phyloP scores from a whole-genome alignment of 2,329 filamentous ascomycete genomes.

The Botrytis porri region DNA sequence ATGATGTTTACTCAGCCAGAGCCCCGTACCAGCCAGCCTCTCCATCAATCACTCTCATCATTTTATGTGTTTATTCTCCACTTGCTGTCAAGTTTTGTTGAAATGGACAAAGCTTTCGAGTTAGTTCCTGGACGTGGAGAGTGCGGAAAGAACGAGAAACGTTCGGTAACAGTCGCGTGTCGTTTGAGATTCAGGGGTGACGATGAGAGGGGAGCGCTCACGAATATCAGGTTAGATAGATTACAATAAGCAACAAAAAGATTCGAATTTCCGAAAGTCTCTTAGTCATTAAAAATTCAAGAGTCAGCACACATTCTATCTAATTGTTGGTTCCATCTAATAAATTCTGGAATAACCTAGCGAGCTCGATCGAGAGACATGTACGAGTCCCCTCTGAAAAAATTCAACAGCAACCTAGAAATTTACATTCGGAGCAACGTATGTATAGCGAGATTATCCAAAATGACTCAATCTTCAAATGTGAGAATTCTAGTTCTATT shows the following conservation, averaged over 20 bases:
- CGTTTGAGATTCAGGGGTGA: neutral
- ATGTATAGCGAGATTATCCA: neutral
- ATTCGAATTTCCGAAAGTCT: neutral
- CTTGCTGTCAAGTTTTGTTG: neutral
- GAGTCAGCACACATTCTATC: neutral
- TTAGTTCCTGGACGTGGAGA: neutral
- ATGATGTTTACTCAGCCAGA: slow-evolving; percentile 13
- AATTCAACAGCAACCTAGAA: neutral
- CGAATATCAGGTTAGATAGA: neutral
- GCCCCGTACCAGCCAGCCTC: neutral
- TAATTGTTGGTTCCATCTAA: neutral
- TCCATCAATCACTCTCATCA: neutral
- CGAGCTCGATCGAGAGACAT: neutral
- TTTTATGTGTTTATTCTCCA: neutral
- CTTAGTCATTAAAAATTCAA: neutral
- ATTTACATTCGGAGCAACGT: neutral
- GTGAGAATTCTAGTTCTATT: neutral
- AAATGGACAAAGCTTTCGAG: neutral
- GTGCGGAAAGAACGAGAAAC: neutral
- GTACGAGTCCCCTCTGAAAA: neutral
- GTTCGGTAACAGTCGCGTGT: neutral
- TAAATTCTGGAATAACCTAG: neutral
- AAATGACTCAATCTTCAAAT: neutral
- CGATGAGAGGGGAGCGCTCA: no score
- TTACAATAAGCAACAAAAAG: neutral